A percentile compares a stretch with the other conserved stretches of the same genome.
phyloP scores from a whole-genome alignment of 2,329 filamentous ascomycete species.

The Fusarium continuum region DNA sequence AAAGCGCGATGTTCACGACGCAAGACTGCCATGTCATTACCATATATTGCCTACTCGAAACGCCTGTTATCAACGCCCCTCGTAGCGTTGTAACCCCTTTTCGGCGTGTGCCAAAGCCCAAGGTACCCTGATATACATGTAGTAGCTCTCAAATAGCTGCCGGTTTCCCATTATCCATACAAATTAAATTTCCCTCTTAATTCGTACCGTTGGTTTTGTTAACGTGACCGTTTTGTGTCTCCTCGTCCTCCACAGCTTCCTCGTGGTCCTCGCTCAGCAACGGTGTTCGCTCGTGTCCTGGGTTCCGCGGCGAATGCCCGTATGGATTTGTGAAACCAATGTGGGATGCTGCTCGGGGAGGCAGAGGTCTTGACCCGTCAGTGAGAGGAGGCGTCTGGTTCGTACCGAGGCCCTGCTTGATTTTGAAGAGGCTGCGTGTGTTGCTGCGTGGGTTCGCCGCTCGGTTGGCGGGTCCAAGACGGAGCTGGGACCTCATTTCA shows the following conservation, averaged over 20 bases:
- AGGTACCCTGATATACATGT: background rate
- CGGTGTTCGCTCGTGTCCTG: slow-evolving; percentile 45
- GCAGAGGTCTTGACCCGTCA: slow-evolving; percentile 30
- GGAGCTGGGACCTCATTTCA: slow-evolving; percentile 71
- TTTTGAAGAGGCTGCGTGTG: slow-evolving; percentile 72
- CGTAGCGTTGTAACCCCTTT: background rate
- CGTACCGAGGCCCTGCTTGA: slow-evolving; percentile 60
- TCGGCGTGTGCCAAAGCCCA: background rate
- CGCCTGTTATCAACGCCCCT: background rate
- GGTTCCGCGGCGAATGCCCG: background rate
- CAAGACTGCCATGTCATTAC: background rate
- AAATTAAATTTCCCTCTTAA: background rate
- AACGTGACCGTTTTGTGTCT: background rate
- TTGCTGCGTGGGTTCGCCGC: slow-evolving; percentile 69
- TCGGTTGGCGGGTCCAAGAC: slow-evolving; percentile 73
- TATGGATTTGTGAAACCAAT: slow-evolving; percentile 29
- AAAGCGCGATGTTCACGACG: background rate
- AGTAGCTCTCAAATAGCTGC: background rate
- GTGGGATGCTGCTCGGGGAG: slow-evolving; percentile 37
- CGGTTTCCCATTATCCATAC: slow-evolving; percentile 5
- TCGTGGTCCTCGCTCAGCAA: slow-evolving; percentile 41
- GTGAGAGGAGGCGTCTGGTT: slow-evolving; percentile 8
- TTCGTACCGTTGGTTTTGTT: slow-evolving; percentile 38
- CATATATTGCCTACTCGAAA: slow-evolving; percentile 5
- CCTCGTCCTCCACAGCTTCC: slow-evolving; percentile 30